Conservation (phyloP, 2,329 filamentous ascomycete genomes). For the Sclerotinia glacialis region DNA sequence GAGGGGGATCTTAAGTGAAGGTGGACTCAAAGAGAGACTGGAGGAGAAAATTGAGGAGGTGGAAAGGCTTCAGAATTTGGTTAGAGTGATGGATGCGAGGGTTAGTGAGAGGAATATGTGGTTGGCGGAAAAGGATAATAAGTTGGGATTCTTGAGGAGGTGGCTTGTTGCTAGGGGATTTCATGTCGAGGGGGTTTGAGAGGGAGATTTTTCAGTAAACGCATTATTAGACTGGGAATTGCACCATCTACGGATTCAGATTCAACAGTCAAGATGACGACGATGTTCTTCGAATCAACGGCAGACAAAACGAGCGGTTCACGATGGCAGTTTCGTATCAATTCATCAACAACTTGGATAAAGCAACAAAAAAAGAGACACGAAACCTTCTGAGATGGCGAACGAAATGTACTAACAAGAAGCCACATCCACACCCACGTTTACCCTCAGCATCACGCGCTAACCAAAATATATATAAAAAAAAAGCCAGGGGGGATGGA, state of each 20-base stretch:
- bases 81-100: not conserved
- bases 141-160: conserved; percentile 2
- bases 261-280: not conserved
- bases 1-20: not conserved
- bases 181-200: conserved; percentile 11
- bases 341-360: not conserved
- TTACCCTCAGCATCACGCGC: not conserved
- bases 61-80: not conserved
- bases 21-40: not conserved
- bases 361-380: too few species aligned
- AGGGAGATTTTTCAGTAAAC: too few species aligned
- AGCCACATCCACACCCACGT: not conserved
- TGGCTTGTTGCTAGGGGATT: conserved; percentile 4
- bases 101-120: not conserved
- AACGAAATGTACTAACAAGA: not conserved
- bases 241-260: not conserved
- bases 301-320: not conserved
- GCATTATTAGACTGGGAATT: not conserved
- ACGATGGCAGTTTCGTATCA: not conserved
- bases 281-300: not conserved
- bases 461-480: not conserved
- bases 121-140: conserved; percentile 3
- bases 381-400: not conserved
- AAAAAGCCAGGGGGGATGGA: too few species aligned
- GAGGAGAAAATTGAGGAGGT: conserved; percentile 3